phyloP scores from a whole-genome alignment of 108 stramenopile species.

The Nitzschia sp. region DNA sequence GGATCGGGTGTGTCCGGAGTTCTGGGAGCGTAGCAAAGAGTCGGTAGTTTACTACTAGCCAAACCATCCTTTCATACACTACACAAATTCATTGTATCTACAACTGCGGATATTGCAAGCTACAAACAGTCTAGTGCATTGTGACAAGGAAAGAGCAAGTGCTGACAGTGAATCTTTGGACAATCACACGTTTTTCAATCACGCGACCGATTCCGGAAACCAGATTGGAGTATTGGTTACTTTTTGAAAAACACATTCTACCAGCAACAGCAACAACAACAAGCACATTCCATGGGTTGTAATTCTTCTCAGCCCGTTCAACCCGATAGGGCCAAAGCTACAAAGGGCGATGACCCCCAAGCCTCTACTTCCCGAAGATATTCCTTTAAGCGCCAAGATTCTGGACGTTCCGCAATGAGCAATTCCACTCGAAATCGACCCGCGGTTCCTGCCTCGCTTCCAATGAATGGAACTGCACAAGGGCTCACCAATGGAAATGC shows the following conservation, averaged over 20 bases:
- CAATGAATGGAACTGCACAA: neutral
- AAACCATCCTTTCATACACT: no score
- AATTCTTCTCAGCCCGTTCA: slow-evolving; percentile 4
- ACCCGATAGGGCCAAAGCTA: neutral
- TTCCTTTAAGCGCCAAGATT: slow-evolving; percentile 4
- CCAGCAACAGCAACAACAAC: neutral
- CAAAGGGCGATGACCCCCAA: slow-evolving; percentile 3
- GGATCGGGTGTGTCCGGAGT: no score
- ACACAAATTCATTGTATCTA: no score
- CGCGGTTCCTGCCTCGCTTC: neutral
- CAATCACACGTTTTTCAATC: no score
- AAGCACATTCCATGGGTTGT: slow-evolving; percentile 14
- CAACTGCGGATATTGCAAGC: no score
- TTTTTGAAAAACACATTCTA: neutral
- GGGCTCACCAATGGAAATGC: neutral
- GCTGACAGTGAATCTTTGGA: neutral
- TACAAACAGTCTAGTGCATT: neutral
- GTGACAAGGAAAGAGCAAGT: no score
- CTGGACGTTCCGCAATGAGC: neutral
- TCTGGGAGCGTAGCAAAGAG: no score
- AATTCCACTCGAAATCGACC: neutral
- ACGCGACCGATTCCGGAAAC: no score
- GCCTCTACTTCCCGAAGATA: neutral
- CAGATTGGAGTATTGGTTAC: neutral
- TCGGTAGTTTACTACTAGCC: no score